Percentiles rank a stretch among this genome's conserved stretches.
These are phyloP conservation scores for Lecanicillium sp. DNA, from an alignment of 2,329 filamentous ascomycete genomes.

Conservation along the genomic window DNA sequence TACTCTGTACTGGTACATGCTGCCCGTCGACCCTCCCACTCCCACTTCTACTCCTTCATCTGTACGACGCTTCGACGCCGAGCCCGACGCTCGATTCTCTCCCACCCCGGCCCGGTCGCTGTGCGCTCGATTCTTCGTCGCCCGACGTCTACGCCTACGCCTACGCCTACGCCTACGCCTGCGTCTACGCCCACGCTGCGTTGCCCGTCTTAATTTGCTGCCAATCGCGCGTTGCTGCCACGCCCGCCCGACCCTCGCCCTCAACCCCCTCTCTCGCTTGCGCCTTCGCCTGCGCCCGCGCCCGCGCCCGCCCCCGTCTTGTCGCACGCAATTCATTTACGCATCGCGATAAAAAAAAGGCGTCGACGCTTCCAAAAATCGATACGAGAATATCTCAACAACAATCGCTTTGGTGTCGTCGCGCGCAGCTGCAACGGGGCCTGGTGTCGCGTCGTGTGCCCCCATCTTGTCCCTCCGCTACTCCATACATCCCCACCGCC, in stretches of 20 bases:
- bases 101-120: too few species aligned
- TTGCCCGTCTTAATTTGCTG: too few species aligned
- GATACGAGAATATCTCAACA: too few species aligned
- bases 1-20: too few species aligned
- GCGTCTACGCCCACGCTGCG: not conserved
- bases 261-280: too few species aligned
- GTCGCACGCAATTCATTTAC: not conserved
- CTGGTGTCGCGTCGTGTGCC: constrained; percentile 4
- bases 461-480: constrained; percentile 5
- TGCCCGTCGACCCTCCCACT: not conserved
- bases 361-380: not conserved
- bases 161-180: too few species aligned
- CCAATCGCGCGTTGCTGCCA: too few species aligned
- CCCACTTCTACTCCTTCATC: not conserved
- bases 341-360: not conserved
- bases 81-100: too few species aligned
- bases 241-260: not conserved
- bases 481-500: constrained; percentile 6
- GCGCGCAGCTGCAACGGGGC: not conserved
- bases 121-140: too few species aligned
- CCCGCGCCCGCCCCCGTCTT: too few species aligned
- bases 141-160: too few species aligned
- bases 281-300: not conserved
- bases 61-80: not conserved
- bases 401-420: too few species aligned